Evolutionary conservation across 805 yeast genomes (phyloP), one percentile per base, ranked within the genome.

Genomic region (Pichia manshurica): DNA sequence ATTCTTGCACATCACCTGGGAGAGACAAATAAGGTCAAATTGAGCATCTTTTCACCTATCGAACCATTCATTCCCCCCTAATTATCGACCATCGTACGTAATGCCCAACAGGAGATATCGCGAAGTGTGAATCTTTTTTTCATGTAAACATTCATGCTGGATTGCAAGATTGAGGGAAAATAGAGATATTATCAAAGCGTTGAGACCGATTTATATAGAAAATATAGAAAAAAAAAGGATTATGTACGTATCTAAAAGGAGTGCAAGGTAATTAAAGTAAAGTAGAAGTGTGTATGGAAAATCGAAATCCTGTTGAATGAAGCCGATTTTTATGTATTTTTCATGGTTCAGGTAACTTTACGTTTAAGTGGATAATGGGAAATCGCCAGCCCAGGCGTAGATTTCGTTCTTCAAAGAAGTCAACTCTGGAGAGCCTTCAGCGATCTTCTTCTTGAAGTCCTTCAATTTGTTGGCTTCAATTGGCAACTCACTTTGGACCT

Each of bases 401-500:
- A 93, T 82, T 73, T 93, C 97, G 46, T 73, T 69, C 72, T 87
- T 88, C 61, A 85, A 73, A 39, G 71, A 70, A 51, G 71, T 67
- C 59, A 90, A 75, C 64, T 82, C 86, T 47, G 79, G 85, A 53
- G 83, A 78, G 55, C 87, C 88, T 53, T 78, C 76, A 60, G 79
- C 76, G 55, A 88, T 81, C 65, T 79, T 79, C 58, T 82, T 82
- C 78, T 91, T 93, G 81, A 89, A 93, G 70, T 93, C 98, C 78
- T 88, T 91, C 67, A 93, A 82, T 73, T 82, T 89, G 78, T 90
- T 90, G 52, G 96, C 96, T 53, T 87, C 96, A 71, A 79, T 79
- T 64, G 98, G 97, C 64, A 91, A 78, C 55, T 75, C 71, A 49
- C 75, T 70, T 75, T 93, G 98, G 56, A 84, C 75, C 56, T 78